A percentile compares a stretch with the other conserved stretches of the same genome.
phyloP scores from a whole-genome alignment of 164 flowering plant species.

The Akebia trifoliata region DNA sequence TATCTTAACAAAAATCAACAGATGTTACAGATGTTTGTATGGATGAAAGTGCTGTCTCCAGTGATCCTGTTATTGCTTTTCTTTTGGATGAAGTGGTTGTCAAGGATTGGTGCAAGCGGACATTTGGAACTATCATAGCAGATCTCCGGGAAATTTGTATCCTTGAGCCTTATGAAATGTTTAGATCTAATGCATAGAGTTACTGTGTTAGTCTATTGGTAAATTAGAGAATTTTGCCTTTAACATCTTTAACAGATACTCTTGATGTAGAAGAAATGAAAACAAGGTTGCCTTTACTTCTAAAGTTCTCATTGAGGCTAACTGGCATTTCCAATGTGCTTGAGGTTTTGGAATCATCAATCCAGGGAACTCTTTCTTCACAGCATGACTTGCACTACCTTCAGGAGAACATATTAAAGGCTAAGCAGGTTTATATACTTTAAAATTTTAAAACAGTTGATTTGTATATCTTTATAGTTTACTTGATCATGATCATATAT shows the following conservation, averaged over 20 bases:
- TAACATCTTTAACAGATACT: constrained; percentile 48
- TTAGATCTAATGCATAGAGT: not conserved
- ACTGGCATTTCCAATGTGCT: constrained; percentile 65
- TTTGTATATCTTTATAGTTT: not conserved
- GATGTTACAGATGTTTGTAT: constrained; percentile 98
- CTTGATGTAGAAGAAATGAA: constrained; percentile 53
- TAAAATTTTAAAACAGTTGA: not conserved
- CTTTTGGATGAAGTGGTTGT: constrained; percentile 97
- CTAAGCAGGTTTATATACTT: constrained; percentile 68
- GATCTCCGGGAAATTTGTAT: constrained; percentile 76
- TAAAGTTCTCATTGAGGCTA: constrained; percentile 45
- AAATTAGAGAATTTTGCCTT: constrained; percentile 15
- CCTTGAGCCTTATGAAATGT: constrained; percentile 24
- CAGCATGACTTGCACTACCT: constrained; percentile 69
- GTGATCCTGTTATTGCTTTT: constrained; percentile 88
- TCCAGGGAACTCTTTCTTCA: constrained; percentile 60
- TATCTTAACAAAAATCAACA: constrained; percentile 44
- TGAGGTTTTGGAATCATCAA: constrained; percentile 78
- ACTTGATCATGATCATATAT: not conserved
- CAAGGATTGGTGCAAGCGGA: constrained; percentile 89
- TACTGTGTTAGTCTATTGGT: not conserved
- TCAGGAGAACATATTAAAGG: constrained; percentile 67
- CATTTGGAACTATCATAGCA: constrained; percentile 44
- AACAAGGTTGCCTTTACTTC: constrained; percentile 36
- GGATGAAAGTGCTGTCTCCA: constrained; percentile 98